phyloP scores from a whole-genome alignment of 176 grass and related monocot species.

The Bonia amplexicaulis region DNA sequence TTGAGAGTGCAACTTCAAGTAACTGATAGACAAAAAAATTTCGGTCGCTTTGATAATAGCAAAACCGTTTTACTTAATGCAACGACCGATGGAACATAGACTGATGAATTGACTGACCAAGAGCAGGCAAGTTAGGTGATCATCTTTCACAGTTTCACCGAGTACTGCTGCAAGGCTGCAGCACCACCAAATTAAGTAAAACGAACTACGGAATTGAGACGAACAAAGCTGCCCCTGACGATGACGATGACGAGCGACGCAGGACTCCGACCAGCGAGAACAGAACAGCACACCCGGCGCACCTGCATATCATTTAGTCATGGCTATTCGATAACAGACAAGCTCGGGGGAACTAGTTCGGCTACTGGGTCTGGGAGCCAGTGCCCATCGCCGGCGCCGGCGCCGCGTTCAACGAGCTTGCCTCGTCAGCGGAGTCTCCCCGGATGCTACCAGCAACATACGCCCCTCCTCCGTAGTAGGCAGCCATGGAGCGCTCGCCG shows the following conservation, averaged over 20 bases:
- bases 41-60: too few relatives aligned
- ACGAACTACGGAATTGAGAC: background rate
- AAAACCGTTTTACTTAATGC: background rate
- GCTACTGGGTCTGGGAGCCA: background rate
- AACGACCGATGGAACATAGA: background rate
- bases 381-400: background rate
- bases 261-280: background rate
- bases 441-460: background rate
- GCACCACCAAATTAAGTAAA: background rate
- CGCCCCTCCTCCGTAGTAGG: background rate
- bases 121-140: background rate
- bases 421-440: background rate
- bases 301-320: background rate
- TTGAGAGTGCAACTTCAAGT: too few relatives aligned
- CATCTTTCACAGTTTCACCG: background rate
- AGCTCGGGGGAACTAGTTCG: background rate
- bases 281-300: too few relatives aligned
- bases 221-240: background rate
- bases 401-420: conserved; percentile 1
- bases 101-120: background rate
- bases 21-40: too few relatives aligned
- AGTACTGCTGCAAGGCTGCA: background rate
- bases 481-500: background rate
- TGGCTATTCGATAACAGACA: background rate
- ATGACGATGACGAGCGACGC: background rate